Evolutionary conservation across 176 grass and related monocot species (phyloP), one percentile per base, ranked within the genome.

Genomic region (Rhynchospora tenuis): DNA sequence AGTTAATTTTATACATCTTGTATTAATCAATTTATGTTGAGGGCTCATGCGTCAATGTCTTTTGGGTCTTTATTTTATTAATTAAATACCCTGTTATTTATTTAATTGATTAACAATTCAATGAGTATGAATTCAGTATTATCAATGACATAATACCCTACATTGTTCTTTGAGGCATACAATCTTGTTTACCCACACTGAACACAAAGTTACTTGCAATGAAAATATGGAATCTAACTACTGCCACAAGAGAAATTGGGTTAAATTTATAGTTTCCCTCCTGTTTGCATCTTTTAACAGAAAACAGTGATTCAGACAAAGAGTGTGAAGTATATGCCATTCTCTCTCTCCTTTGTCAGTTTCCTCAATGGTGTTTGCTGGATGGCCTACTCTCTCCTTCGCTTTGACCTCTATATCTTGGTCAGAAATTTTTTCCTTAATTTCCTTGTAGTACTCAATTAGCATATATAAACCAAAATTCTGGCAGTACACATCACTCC

Each of bases 271-370:
- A 19, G 73, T 77, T 22, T 55, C 50, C 7, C 26, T 59, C 19
- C 29, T 7, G 16, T 77, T 77, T 77, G 26, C 15, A 52, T 82
- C 63, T 82, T 82, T 62, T 38, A 56, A 66, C 86, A 97, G 94
- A 74, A 44, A 42, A 72, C 69, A 2, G 94, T 97, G 54, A 90
- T 97, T 45, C 71, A 64, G 12, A 90, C 89, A 8, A 92, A 90
- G 69, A 97, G 91, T 64, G 92, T 97, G 54, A 43, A 90, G 87
- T 92, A 92, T 87, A 97, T 94, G 92, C 92, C 87, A 0, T 89
- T 97, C 46, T 48, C 67, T 56, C 72, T 91, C 24, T 91, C 90
- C 0, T 17, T 97, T 0, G 80, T 83, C 47, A 81, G 88, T 81
- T 91, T 93, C 78, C 43, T 86, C 67, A 97, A 97, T 20, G 91